A percentile compares a stretch with the other conserved stretches of the same genome.
phyloP scores from a whole-genome alignment of 2,329 filamentous ascomycete species.

The Metarhizium sp. region DNA sequence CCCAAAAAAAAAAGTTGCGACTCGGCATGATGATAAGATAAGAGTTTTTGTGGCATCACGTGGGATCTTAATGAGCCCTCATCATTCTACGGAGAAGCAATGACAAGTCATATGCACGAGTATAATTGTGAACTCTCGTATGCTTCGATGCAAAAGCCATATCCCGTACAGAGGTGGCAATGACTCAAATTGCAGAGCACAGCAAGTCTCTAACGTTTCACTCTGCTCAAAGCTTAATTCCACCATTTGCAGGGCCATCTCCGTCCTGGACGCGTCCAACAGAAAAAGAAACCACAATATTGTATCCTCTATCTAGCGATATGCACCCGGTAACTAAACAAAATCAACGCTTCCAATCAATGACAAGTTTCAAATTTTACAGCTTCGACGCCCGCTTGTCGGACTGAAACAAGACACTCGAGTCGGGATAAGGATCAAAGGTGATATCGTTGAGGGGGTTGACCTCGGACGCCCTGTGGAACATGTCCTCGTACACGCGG shows the following conservation, averaged over 20 bases:
- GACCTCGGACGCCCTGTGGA: constrained; percentile 59
- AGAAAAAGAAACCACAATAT: neutral
- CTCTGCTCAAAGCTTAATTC: too few relatives aligned
- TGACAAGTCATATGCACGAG: too few relatives aligned
- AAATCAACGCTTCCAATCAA: neutral
- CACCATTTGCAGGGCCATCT: too few relatives aligned
- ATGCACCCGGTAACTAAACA: too few relatives aligned
- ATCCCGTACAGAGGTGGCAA: too few relatives aligned
- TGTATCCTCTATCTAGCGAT: too few relatives aligned
- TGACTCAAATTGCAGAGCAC: too few relatives aligned
- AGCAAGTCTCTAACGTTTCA: too few relatives aligned
- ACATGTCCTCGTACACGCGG: constrained; percentile 71
- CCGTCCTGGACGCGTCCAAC: neutral
- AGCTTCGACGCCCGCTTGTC: constrained; percentile 7
- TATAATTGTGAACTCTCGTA: too few relatives aligned
- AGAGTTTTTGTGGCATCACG: neutral
- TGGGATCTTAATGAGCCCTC: neutral
- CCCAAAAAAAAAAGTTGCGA: neutral
- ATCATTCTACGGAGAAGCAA: neutral
- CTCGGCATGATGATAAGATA: neutral
- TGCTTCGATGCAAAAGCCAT: too few relatives aligned
- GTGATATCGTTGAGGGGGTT: constrained; percentile 66
- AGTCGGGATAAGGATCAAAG: constrained; percentile 60
- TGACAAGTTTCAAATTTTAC: neutral
- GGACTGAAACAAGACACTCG: constrained; percentile 13